Evolutionary conservation across 2,329 filamentous ascomycete genomes (phyloP), one percentile per base, ranked within the genome.

Genomic region (Aspergillus awamori): DNA sequence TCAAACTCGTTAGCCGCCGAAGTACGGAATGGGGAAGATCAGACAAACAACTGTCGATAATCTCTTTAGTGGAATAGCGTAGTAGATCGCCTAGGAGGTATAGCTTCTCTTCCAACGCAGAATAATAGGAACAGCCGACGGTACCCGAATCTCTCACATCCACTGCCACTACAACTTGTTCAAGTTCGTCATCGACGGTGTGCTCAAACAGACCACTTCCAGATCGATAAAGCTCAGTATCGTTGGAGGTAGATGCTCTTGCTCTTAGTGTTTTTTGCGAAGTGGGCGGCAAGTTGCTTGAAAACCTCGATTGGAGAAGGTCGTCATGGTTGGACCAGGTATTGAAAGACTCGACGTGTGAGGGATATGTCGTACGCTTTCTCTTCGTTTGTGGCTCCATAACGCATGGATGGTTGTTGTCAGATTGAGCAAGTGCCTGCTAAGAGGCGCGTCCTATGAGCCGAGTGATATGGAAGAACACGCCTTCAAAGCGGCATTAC

Each of bases 101-200:
- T 3, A 97, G 76, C 38, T 83, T 86, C 69, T 91, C 88, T 41
- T 92, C 86, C 26, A 83, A 79, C 5, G 88, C 87, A 51, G 89
- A 81, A 72, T 94, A 97, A 72, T 94, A 96, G 49, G 91, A 89
- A 74, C 93, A 97, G 0, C 94, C 94, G 17, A 97, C 82, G 0
- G 84, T 87, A 0, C 85, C 87, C 30, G 86, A 84, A n/a, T 88
- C 84, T 63, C 84, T 87, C 73, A 94, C 82, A 61, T 96, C 88
- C 24, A 97, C 80, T 0, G 92, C 91, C 87, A 96, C 91, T 60
- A 96, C 84, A 26, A 92, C 78, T 71, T 95, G 91, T 59, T 86
- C 84, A 39, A 87, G 71, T 0, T 88, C 86, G 38, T 81, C 79
- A 38, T 81, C 76, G 53, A 77, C 75, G 5, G 71, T 70, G 30